Conservation (phyloP, 2,329 filamentous ascomycete species). For the Epichloe aotearoae region DNA sequence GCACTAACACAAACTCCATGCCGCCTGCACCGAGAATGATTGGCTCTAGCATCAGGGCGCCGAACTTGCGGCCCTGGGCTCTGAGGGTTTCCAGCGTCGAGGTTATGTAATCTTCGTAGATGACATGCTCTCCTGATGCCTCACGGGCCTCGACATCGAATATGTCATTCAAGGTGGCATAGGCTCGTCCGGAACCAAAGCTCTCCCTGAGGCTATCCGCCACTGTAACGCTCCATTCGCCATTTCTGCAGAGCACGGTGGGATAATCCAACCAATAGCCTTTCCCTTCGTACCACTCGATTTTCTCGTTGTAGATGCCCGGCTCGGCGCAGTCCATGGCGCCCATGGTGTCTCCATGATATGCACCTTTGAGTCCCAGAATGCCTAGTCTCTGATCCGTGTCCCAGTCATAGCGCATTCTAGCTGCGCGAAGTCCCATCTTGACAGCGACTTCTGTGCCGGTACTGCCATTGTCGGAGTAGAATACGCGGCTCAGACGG, state of each 20-base stretch:
- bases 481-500: constrained; percentile 60
- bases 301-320: constrained; percentile 63
- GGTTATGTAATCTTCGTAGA: constrained; percentile 48
- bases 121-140: constrained; percentile 27
- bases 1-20: constrained; percentile 61
- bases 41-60: constrained; percentile 68
- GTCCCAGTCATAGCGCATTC: constrained; percentile 53
- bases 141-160: constrained; percentile 45
- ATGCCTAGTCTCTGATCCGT: constrained; percentile 47
- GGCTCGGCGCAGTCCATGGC: constrained; percentile 80
- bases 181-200: constrained; percentile 29
- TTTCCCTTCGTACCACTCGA: constrained; percentile 72
- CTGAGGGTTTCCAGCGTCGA: constrained; percentile 37
- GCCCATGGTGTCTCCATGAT: constrained; percentile 80
- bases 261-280: constrained; percentile 77
- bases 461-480: constrained; percentile 72
- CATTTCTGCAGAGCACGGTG: constrained; percentile 50
- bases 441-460: constrained; percentile 76
- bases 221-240: constrained; percentile 51
- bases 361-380: constrained; percentile 64
- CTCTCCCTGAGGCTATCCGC: constrained; percentile 34
- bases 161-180: constrained; percentile 38
- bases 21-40: constrained; percentile 70
- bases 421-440: constrained; percentile 64
- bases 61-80: constrained; percentile 51